Percentiles rank a stretch among this genome's conserved stretches.
phyloP scores from a whole-genome alignment of 768 basidiomycete species.

The Mycena vulgaris region DNA sequence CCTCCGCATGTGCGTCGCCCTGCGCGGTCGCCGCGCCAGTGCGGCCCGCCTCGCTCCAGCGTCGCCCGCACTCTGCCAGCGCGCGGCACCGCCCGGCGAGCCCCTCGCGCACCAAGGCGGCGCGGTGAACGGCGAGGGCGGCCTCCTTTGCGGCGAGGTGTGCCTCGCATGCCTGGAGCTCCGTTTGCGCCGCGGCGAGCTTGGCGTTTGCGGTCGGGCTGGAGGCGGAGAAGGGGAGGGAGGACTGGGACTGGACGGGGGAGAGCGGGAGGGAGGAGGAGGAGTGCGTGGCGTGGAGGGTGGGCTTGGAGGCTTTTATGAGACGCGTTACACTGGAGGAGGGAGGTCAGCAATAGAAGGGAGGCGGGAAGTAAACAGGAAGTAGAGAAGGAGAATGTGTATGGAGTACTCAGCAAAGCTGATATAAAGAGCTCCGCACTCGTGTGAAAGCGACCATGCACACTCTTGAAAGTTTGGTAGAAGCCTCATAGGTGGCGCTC shows the following conservation, averaged over 20 bases:
- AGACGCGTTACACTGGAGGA: slow-evolving; percentile 78
- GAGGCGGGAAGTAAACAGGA: not conserved
- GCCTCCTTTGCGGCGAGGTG: slow-evolving; percentile 80
- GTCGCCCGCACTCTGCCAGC: slow-evolving; percentile 77
- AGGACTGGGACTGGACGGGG: slow-evolving; percentile 43
- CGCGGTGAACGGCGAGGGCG: slow-evolving; percentile 68
- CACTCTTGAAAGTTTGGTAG: too few relatives aligned
- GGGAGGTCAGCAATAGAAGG: not conserved
- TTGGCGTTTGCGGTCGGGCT: slow-evolving; percentile 52
- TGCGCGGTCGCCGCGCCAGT: slow-evolving; percentile 53
- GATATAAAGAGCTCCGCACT: too few relatives aligned
- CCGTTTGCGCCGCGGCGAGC: slow-evolving; percentile 76
- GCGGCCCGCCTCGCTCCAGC: slow-evolving; percentile 78
- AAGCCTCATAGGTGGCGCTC: too few relatives aligned
- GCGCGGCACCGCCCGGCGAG: slow-evolving; percentile 75
- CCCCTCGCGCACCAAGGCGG: slow-evolving; percentile 73
- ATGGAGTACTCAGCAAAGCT: too few relatives aligned
- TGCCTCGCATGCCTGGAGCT: slow-evolving; percentile 87
- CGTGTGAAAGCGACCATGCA: too few relatives aligned
- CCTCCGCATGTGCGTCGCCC: not conserved
- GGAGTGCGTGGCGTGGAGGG: slow-evolving; percentile 51
- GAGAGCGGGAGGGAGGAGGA: slow-evolving; percentile 61
- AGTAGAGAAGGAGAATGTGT: too few relatives aligned
- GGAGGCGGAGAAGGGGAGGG: slow-evolving; percentile 47
- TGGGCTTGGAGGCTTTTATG: slow-evolving; percentile 80